phyloP scores from a whole-genome alignment of 2,329 filamentous ascomycete species.

The Colletotrichum horii region DNA sequence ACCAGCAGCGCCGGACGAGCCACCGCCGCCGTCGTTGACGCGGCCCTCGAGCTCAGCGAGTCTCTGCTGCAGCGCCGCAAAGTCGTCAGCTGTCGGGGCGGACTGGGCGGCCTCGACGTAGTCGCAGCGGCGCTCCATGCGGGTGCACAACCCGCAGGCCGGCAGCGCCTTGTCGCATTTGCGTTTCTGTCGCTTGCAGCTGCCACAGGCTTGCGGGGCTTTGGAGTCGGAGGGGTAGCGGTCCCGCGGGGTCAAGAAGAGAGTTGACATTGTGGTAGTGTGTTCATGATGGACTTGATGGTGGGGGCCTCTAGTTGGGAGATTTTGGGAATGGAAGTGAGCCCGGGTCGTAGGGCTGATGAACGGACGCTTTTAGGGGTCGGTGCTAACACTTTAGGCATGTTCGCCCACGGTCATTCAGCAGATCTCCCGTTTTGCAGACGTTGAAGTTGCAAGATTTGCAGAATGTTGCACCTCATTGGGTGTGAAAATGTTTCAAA shows the following conservation, averaged over 20 bases:
- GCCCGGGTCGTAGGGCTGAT: not conserved
- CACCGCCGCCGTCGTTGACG: constrained; percentile 25
- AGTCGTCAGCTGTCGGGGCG: constrained; percentile 42
- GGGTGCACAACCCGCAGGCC: constrained; percentile 49
- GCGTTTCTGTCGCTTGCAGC: constrained; percentile 45
- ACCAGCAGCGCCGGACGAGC: not conserved
- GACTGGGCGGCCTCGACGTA: constrained; percentile 38
- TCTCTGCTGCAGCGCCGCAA: constrained; percentile 40
- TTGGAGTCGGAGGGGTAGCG: not conserved
- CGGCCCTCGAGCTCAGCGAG: constrained; percentile 42
- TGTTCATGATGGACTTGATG: not conserved
- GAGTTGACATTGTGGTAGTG: not conserved
- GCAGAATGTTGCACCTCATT: not conserved
- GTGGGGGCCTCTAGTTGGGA: not conserved
- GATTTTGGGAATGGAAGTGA: not conserved
- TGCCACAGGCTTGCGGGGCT: constrained; percentile 9
- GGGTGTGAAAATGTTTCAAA: not conserved
- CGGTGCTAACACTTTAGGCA: not conserved
- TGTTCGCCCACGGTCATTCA: not conserved
- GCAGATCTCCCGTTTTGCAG: not conserved
- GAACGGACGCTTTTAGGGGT: not conserved
- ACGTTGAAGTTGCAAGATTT: not conserved
- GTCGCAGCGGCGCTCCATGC: constrained; percentile 46
- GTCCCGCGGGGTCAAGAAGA: not conserved
- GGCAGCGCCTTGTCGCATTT: constrained; percentile 57